Conservation (phyloP, 2,329 filamentous ascomycete species). For the Ascochyta lentis region DNA sequence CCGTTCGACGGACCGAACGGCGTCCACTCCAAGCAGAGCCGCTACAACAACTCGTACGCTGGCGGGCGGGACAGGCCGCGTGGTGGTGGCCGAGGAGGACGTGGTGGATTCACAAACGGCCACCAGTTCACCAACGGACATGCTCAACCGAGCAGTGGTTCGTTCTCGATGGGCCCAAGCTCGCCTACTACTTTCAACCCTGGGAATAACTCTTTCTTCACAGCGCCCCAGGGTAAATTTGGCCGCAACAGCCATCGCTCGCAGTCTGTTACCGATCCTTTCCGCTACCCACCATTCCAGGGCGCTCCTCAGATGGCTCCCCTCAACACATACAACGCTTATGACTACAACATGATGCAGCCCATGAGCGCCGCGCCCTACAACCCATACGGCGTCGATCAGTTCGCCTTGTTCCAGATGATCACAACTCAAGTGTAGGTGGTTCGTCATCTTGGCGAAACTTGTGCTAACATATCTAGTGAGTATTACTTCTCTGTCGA, state of each 20-base stretch:
- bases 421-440: slow-evolving; percentile 66
- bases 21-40: slow-evolving; percentile 37
- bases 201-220: slow-evolving; percentile 45
- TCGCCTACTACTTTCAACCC: slow-evolving; percentile 47
- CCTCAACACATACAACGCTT: slow-evolving; percentile 61
- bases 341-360: slow-evolving; percentile 63
- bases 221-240: slow-evolving; percentile 48
- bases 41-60: slow-evolving; percentile 45
- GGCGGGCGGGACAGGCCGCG: slow-evolving; percentile 55
- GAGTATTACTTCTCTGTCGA: slow-evolving; percentile 98
- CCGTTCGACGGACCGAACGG: slow-evolving; percentile 40
- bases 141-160: slow-evolving; percentile 36
- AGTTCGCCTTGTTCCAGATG: slow-evolving; percentile 63
- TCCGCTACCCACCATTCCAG: slow-evolving; percentile 50
- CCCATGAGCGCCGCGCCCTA: slow-evolving; percentile 66
- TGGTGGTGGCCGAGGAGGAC: slow-evolving; percentile 55
- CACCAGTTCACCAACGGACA: slow-evolving; percentile 52
- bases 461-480: slow-evolving; percentile 57
- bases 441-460: background rate
- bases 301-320: slow-evolving; percentile 49
- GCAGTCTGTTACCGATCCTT: slow-evolving; percentile 66
- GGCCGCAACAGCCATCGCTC: slow-evolving; percentile 62
- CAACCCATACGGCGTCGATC: slow-evolving; percentile 64
- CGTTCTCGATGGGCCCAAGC: slow-evolving; percentile 45
- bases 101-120: slow-evolving; percentile 48